A percentile compares a stretch with the other conserved stretches of the same genome.
phyloP scores from a whole-genome alignment of 1,284 basidiomycete species.

The Mycena sp. region DNA sequence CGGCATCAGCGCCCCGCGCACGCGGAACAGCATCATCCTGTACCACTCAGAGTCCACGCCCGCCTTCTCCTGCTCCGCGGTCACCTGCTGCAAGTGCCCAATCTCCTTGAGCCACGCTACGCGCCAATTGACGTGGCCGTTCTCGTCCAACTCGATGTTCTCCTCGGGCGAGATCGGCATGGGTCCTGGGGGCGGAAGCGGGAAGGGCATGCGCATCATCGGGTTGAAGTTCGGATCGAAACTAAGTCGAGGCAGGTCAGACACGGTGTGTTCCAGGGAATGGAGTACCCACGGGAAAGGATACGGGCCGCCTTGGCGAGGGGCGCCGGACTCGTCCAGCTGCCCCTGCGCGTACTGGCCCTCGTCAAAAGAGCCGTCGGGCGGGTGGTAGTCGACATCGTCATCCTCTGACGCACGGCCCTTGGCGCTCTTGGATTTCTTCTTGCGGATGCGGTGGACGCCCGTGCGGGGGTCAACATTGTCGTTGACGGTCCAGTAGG shows the following conservation, averaged over 20 bases:
- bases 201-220: slow-evolving; percentile 73
- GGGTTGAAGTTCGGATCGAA: slow-evolving; percentile 76
- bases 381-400: slow-evolving; percentile 68
- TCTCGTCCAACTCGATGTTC: slow-evolving; percentile 75
- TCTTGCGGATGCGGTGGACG: slow-evolving; percentile 85
- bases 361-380: slow-evolving; percentile 60
- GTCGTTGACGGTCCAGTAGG: slow-evolving; percentile 90
- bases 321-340: slow-evolving; percentile 45
- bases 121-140: slow-evolving; percentile 82
- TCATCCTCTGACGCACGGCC: slow-evolving; percentile 58
- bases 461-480: slow-evolving; percentile 87
- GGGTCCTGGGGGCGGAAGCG: slow-evolving; percentile 59
- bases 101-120: slow-evolving; percentile 82
- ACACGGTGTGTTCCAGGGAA: slow-evolving; percentile 45
- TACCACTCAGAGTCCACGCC: slow-evolving; percentile 84
- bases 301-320: slow-evolving; percentile 62
- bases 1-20: slow-evolving; percentile 74
- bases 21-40: slow-evolving; percentile 79
- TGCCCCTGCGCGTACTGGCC: slow-evolving; percentile 40
- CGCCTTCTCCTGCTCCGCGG: slow-evolving; percentile 80
- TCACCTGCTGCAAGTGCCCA: slow-evolving; percentile 72
- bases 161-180: slow-evolving; percentile 68
- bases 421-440: slow-evolving; percentile 70
- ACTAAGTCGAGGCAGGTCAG: slow-evolving; percentile 45
- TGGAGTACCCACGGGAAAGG: slow-evolving; percentile 56